phyloP scores from a whole-genome alignment of 2,329 filamentous ascomycete genomes.

The Stromatinia cepivora region DNA sequence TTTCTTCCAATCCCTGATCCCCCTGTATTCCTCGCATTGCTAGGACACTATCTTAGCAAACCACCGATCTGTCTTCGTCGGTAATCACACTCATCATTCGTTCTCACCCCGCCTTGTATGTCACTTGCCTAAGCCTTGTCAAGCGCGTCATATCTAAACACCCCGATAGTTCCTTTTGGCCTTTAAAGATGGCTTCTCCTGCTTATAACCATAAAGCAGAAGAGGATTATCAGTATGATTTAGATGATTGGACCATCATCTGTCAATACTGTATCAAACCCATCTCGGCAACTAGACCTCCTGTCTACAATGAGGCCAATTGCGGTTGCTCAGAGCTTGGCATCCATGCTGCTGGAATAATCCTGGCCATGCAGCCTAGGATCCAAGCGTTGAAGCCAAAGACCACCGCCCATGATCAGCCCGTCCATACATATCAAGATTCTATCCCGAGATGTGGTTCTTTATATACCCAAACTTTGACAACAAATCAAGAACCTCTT shows the following conservation, averaged over 20 bases:
- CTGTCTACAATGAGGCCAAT: slow-evolving; percentile 34
- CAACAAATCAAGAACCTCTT: no score
- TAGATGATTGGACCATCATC: slow-evolving; percentile 27
- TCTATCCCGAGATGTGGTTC: not conserved
- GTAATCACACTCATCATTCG: slow-evolving; percentile 28
- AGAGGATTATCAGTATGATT: slow-evolving; percentile 24
- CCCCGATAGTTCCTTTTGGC: slow-evolving; percentile 20
- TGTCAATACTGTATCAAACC: slow-evolving; percentile 33
- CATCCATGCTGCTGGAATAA: slow-evolving; percentile 10
- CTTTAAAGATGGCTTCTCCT: slow-evolving; percentile 20
- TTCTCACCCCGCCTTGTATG: slow-evolving; percentile 27
- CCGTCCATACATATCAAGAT: slow-evolving; percentile 9
- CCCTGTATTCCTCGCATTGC: not conserved
- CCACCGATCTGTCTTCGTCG: slow-evolving; percentile 30
- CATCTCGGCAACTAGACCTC: slow-evolving; percentile 33
- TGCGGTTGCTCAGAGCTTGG: slow-evolving; percentile 34
- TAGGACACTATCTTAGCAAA: slow-evolving; percentile 4
- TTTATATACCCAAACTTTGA: not conserved
- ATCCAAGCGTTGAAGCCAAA: not conserved
- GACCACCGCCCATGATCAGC: slow-evolving; percentile 26
- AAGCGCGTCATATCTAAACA: slow-evolving; percentile 19
- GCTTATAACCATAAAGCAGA: slow-evolving; percentile 24
- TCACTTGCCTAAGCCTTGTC: not conserved
- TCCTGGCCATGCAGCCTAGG: slow-evolving; percentile 1
- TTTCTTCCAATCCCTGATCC: not conserved